Conservation (phyloP, 2,329 filamentous ascomycete species). For the Verruconis gallopava region DNA sequence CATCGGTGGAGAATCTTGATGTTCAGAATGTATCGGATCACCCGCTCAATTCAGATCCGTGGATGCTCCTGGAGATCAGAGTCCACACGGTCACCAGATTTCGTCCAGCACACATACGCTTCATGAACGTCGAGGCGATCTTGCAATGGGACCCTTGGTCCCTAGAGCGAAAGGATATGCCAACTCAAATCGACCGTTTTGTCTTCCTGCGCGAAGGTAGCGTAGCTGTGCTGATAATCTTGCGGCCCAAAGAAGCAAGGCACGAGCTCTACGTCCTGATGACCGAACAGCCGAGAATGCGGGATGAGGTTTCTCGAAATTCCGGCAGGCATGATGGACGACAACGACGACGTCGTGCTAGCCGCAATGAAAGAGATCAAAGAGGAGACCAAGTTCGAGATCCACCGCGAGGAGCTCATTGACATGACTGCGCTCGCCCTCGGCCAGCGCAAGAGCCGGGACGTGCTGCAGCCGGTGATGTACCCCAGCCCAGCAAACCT, state of each 20-base stretch:
- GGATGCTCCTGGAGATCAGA: too few relatives aligned
- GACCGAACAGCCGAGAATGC: constrained; percentile 44
- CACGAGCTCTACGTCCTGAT: constrained; percentile 40
- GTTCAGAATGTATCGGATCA: too few relatives aligned
- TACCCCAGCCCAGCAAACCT: constrained; percentile 43
- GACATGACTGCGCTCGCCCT: constrained; percentile 43
- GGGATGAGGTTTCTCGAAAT: constrained; percentile 42
- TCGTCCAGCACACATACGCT: too few relatives aligned
- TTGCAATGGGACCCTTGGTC: too few relatives aligned
- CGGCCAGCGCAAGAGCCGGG: constrained; percentile 11
- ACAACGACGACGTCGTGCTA: constrained; percentile 36
- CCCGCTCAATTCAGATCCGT: too few relatives aligned
- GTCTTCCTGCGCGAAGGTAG: constrained; percentile 46
- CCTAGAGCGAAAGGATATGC: too few relatives aligned
- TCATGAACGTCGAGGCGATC: too few relatives aligned
- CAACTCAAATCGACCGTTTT: too few relatives aligned
- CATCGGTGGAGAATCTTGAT: too few relatives aligned
- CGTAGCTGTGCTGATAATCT: constrained; percentile 38
- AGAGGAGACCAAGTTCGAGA: constrained; percentile 42
- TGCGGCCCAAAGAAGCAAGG: constrained; percentile 23
- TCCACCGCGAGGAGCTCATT: constrained; percentile 36
- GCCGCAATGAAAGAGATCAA: constrained; percentile 43
- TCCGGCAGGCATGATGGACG: constrained; percentile 49
- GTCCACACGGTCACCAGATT: too few relatives aligned
- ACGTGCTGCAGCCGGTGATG: constrained; percentile 34